Percentiles rank a stretch among this genome's conserved stretches.
phyloP scores from a whole-genome alignment of 345 rosid species.

The Corchorus capsularis region DNA sequence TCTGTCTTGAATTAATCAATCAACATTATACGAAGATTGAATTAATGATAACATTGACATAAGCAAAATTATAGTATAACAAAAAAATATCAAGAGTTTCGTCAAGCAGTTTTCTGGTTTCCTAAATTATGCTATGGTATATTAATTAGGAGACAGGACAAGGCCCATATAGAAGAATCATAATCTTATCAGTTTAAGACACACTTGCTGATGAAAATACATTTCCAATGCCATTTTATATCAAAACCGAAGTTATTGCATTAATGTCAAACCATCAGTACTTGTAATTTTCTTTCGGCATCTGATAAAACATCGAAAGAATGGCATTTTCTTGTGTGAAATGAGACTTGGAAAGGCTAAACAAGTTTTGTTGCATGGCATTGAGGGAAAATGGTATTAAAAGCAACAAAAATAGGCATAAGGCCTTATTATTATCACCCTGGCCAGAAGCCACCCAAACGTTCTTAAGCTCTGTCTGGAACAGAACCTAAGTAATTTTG shows the following conservation, averaged over 20 bases:
- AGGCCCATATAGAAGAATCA: not conserved
- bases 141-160: not conserved
- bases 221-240: not conserved
- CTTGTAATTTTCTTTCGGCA: not conserved
- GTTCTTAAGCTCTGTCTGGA: not conserved
- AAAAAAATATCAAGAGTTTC: no score
- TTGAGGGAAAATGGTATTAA: conserved; percentile 9
- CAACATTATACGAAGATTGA: not conserved
- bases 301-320: not conserved
- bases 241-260: not conserved
- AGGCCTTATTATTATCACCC: not conserved
- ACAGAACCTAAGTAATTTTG: not conserved
- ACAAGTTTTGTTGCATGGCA: not conserved
- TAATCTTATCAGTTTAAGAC: not conserved
- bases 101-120: not conserved
- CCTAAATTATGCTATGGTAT: not conserved
- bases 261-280: not conserved
- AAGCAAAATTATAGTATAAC: not conserved
- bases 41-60: not conserved
- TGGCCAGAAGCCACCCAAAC: not conserved
- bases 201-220: not conserved
- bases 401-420: not conserved
- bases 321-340: not conserved
- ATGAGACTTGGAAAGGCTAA: not conserved
- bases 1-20: not conserved